Conservation (phyloP, 768 basidiomycete species). For the Austroboletus eburneus region DNA sequence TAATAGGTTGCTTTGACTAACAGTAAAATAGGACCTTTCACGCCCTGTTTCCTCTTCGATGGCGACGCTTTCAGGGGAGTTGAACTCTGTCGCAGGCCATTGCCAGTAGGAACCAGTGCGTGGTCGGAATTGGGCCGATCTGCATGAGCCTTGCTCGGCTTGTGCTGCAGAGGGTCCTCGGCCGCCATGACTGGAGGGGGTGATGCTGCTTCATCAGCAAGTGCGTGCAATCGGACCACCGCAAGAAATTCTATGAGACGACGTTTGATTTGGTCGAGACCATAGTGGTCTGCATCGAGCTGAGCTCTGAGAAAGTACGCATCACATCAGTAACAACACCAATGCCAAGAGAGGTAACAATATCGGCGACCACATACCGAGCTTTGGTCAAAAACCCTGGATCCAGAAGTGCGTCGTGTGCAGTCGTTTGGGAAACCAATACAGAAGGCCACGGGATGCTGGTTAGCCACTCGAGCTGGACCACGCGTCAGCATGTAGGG, state of each 20-base stretch:
- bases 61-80: conserved; percentile 1
- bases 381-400: conserved; percentile 64
- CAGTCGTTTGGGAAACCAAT: conserved; percentile 15
- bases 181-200: background rate
- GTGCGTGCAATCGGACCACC: conserved; percentile 59
- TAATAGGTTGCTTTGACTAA: conserved; percentile 25
- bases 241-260: conserved; percentile 89
- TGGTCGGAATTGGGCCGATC: conserved; percentile 19
- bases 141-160: conserved; percentile 11
- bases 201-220: conserved; percentile 19
- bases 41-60: conserved; percentile 33
- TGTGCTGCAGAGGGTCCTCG: conserved; percentile 19
- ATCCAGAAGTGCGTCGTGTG: conserved; percentile 42
- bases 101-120: conserved; percentile 15
- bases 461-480: conserved; percentile 81
- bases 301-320: conserved; percentile 46
- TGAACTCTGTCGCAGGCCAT: conserved; percentile 14
- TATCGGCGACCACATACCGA: conserved; percentile 32
- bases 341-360: background rate
- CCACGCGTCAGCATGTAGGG: conserved; percentile 8
- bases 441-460: conserved; percentile 75
- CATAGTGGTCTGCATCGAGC: conserved; percentile 88
- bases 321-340: background rate
- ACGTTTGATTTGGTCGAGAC: conserved; percentile 89
- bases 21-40: conserved; percentile 74